A percentile compares a stretch with the other conserved stretches of the same genome.
Evolutionary conservation across 306 rosid genomes (phyloP).

Genomic region (Medicago arabica): DNA sequence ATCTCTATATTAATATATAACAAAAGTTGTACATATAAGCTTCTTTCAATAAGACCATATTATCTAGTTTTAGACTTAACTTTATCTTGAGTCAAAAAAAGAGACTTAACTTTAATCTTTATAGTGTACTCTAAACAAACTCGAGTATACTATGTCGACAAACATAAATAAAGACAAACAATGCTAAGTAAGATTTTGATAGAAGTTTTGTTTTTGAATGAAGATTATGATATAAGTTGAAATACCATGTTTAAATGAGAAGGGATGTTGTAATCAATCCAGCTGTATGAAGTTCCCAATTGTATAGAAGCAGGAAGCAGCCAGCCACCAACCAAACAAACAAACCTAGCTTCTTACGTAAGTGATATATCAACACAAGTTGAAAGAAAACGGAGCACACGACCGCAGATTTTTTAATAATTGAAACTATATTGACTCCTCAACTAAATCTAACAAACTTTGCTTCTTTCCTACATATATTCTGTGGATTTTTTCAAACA

Average conservation of each 20-base stretch:
- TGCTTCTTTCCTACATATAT: slow-evolving; percentile 23
- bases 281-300: slow-evolving; percentile 24
- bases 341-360: slow-evolving; percentile 19
- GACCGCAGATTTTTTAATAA: background rate
- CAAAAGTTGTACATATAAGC: background rate
- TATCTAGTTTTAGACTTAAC: background rate
- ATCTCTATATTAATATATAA: no score
- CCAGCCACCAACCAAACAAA: slow-evolving; percentile 31
- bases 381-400: background rate
- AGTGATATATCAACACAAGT: background rate
- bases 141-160: slow-evolving; percentile 8
- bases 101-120: background rate
- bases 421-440: slow-evolving; percentile 13
- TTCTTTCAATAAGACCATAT: background rate
- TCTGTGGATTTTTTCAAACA: no score
- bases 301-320: background rate
- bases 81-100: background rate
- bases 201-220: no score
- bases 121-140: background rate
- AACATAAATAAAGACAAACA: slow-evolving; percentile 20
- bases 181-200: slow-evolving; percentile 10
- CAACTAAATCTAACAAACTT: slow-evolving; percentile 40
- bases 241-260: slow-evolving; percentile 14
- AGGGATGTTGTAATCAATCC: slow-evolving; percentile 41
- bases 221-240: slow-evolving; percentile 24